Base-by-base conservation (phyloP, 441 rosid genomes). In the Erodium trifolium region DNA sequence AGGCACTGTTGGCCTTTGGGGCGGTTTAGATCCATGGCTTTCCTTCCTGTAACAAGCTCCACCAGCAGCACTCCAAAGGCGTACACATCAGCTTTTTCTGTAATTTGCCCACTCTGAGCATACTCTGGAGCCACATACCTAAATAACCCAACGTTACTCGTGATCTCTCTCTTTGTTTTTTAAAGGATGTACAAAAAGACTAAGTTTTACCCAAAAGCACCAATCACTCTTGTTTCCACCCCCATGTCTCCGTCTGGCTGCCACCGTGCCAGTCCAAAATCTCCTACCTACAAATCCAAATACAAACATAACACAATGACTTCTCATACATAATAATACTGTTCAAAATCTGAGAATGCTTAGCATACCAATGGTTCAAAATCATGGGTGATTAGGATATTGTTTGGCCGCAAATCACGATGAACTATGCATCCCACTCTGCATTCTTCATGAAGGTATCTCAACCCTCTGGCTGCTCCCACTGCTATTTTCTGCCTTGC, bases 401-500 rank as follows among this genome's bases (percentile, higher is more conserved):
- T 95, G 87, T 95, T 95, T 13, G 99, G 99, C 70, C 99, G 86
- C 96, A 95, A 82, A 81, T 95, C 99, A 66, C 99, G 92, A 71
- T 95, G 99, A 76, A 95, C 97, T 68, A 95, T 95, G 77, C 99
- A 95, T 49, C 99, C 99, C 70, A 92, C 99, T 88, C 99, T 87
- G 85, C 99, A 95, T 75, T 95, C 99, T 86, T 95, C 99, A 63
- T 95, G 99, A 73, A 95, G 98, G 79, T 95, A 95, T 66, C 99
- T 83, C 77, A 95, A 85, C 41, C 99, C 99, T 73, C 98, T 23
- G 2, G 27, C 27, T 23, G 27, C 27, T 23, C 27, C 27, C 27
- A 23, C 27, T 23, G 27, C 27, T 68, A 95, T 88, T 82, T 89
- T 95, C 80, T 92, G 98, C 37, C 99, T 79, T 35, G 99, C 93